phyloP scores from a whole-genome alignment of 345 rosid species.

The Noccaea caerulescens region DNA sequence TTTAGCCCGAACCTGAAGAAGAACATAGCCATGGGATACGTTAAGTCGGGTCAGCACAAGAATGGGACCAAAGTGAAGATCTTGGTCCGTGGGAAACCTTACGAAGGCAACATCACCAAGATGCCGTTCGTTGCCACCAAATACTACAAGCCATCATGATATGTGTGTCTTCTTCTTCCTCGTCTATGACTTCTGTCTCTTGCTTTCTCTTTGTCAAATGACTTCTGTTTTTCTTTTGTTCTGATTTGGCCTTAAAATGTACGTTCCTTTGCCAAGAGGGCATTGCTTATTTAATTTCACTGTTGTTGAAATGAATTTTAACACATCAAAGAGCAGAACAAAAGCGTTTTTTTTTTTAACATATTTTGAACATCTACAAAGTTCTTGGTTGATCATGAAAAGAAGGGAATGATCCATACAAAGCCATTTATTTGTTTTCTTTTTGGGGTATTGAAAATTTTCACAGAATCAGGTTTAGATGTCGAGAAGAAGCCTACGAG shows the following conservation, averaged over 20 bases:
- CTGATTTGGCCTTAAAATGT: conserved; percentile 34
- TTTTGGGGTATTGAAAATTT: neutral
- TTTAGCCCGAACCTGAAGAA: conserved; percentile 97
- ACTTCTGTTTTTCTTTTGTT: conserved; percentile 34
- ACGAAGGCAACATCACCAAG: conserved; percentile 80
- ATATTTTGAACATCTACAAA: neutral
- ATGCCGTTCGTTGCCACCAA: conserved; percentile 86
- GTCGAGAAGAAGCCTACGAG: conserved; percentile 72
- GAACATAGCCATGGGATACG: conserved; percentile 97
- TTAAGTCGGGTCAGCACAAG: conserved; percentile 91
- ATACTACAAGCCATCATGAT: conserved; percentile 79
- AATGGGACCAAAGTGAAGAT: conserved; percentile 79
- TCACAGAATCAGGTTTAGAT: conserved; percentile 36
- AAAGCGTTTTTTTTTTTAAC: neutral
- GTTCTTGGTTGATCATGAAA: conserved; percentile 10
- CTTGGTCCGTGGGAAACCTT: conserved; percentile 78
- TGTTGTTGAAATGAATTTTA: conserved; percentile 31
- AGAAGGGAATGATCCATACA: neutral
- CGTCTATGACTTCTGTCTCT: conserved; percentile 23
- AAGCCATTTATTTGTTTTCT: too few relatives aligned
- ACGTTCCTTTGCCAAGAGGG: conserved; percentile 35
- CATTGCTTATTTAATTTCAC: conserved; percentile 23
- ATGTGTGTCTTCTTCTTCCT: conserved; percentile 29
- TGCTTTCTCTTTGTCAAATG: conserved; percentile 23
- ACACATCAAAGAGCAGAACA: conserved; percentile 26